phyloP scores from a whole-genome alignment of 2,329 filamentous ascomycete genomes.

The Aureobasidium uvarum region DNA sequence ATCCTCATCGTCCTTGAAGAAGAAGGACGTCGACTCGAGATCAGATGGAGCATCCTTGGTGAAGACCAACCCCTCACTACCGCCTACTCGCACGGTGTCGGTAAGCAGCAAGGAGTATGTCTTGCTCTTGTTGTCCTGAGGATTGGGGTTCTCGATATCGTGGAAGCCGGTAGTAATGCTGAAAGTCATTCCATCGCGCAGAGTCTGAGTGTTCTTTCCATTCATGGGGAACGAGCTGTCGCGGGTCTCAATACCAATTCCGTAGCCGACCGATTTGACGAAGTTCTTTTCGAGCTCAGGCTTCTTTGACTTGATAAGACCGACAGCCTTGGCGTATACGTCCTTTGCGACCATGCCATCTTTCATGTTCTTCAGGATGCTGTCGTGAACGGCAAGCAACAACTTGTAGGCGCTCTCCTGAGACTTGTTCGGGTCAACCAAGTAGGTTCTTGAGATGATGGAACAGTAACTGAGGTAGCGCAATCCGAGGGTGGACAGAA shows the following conservation, averaged over 20 bases:
- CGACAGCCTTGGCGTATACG: slow-evolving; percentile 82
- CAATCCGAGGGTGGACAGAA: slow-evolving; percentile 86
- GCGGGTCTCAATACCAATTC: slow-evolving; percentile 87
- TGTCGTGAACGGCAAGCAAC: slow-evolving; percentile 76
- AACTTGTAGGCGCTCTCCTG: slow-evolving; percentile 95
- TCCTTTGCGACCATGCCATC: slow-evolving; percentile 87
- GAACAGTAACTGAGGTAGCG: slow-evolving; percentile 96
- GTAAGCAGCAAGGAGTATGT: slow-evolving; percentile 86
- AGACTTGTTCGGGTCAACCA: slow-evolving; percentile 94
- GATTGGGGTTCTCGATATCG: slow-evolving; percentile 81
- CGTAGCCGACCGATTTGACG: slow-evolving; percentile 84
- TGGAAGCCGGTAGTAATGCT: slow-evolving; percentile 86
- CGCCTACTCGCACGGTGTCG: slow-evolving; percentile 87
- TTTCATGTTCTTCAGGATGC: slow-evolving; percentile 85
- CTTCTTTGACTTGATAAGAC: slow-evolving; percentile 81
- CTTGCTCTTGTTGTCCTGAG: slow-evolving; percentile 86
- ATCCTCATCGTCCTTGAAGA: slow-evolving; percentile 88
- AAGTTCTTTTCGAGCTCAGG: slow-evolving; percentile 96
- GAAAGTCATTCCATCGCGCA: slow-evolving; percentile 97
- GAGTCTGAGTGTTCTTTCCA: slow-evolving; percentile 74
- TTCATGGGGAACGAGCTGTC: slow-evolving; percentile 82
- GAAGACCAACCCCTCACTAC: slow-evolving; percentile 78
- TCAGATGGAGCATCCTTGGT: slow-evolving; percentile 90
- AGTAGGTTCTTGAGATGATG: slow-evolving; percentile 85
- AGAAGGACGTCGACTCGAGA: slow-evolving; percentile 93